These are phyloP conservation scores for Cyphellophora attinorum DNA, from an alignment of 2,329 filamentous ascomycete genomes.

Conservation along the genomic window DNA sequence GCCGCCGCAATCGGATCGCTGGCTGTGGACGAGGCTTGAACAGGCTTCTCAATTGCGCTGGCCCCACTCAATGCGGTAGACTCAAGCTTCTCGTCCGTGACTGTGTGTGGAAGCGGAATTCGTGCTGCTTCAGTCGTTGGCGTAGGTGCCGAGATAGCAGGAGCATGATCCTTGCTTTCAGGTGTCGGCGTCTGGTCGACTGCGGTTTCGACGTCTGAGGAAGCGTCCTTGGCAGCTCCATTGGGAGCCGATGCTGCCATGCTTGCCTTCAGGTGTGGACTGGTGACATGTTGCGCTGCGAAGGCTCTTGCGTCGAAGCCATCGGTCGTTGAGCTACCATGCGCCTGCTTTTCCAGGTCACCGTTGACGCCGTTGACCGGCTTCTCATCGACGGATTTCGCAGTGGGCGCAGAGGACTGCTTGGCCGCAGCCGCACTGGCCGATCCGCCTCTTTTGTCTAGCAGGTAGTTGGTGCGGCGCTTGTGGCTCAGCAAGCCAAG, in stretches of 20 bases:
- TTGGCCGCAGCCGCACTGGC: background rate
- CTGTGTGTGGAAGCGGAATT: no score
- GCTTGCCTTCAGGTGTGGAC: background rate
- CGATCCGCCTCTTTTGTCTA: background rate
- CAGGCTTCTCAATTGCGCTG: background rate
- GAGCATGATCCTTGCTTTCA: background rate
- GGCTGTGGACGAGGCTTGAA: background rate
- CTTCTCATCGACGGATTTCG: background rate
- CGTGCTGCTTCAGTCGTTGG: background rate
- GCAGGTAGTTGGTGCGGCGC: background rate
- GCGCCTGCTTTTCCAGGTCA: background rate
- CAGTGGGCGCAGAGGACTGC: background rate
- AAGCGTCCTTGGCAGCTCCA: background rate
- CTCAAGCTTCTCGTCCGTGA: no score
- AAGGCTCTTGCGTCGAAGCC: background rate
- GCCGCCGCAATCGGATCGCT: background rate
- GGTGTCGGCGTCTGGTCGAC: background rate
- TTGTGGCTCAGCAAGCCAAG: slow-evolving; percentile 1
- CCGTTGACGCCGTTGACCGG: background rate
- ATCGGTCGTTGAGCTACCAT: background rate
- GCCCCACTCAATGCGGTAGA: background rate
- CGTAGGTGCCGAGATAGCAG: background rate
- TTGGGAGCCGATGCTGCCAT: background rate
- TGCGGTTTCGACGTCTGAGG: background rate
- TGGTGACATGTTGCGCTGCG: background rate